Conservation (phyloP, 192 early-diverging fungal species). For the Spinellus fusiger region DNA sequence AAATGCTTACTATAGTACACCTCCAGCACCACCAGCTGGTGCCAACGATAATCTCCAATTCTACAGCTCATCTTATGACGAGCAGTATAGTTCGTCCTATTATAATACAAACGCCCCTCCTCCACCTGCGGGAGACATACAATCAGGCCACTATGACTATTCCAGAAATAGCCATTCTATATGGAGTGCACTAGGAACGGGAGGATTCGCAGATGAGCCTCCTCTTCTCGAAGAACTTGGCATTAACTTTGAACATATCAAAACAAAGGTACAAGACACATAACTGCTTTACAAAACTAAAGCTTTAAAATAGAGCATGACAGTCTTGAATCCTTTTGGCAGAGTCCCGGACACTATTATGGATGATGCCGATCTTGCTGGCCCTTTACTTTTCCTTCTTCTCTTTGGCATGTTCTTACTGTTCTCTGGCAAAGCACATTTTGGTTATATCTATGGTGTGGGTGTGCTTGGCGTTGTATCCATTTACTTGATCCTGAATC, state of each 20-base stretch:
- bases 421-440: slow-evolving; percentile 88
- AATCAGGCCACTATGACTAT: slow-evolving; percentile 15
- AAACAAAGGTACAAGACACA: slow-evolving; percentile 54
- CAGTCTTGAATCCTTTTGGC: slow-evolving; percentile 81
- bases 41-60: slow-evolving; percentile 48
- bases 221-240: slow-evolving; percentile 96
- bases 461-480: slow-evolving; percentile 81
- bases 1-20: slow-evolving; percentile 22
- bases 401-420: slow-evolving; percentile 82
- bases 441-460: slow-evolving; percentile 97
- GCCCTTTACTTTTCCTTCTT: slow-evolving; percentile 87
- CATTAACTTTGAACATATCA: slow-evolving; percentile 90
- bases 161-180: slow-evolving; percentile 20
- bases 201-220: slow-evolving; percentile 87
- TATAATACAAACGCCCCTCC: slow-evolving; percentile 19
- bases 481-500: slow-evolving; percentile 84
- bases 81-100: slow-evolving; percentile 34
- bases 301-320: slow-evolving; percentile 47
- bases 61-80: slow-evolving; percentile 44
- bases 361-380: slow-evolving; percentile 95
- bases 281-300: neutral
- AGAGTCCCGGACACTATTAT: slow-evolving; percentile 76
- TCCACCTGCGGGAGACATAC: slow-evolving; percentile 29
- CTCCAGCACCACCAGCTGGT: neutral
- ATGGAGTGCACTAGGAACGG: slow-evolving; percentile 83